Conservation (phyloP, 2,329 filamentous ascomycete genomes). For the Pseudocercospora cruenta region DNA sequence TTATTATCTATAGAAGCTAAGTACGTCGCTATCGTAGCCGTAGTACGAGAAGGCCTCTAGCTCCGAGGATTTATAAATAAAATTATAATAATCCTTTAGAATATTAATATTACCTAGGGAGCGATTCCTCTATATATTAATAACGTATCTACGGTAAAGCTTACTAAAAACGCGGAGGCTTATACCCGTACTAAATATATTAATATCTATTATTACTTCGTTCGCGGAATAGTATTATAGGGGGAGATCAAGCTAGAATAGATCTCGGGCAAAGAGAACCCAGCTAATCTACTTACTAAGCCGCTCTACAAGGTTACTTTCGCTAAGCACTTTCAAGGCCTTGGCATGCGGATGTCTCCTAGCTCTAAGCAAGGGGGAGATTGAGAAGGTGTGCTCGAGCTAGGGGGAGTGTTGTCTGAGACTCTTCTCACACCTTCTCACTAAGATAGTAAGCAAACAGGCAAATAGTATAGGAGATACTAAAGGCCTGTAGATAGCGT, state of each 20-base stretch:
- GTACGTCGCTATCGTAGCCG: background rate
- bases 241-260: slow-evolving; percentile 1
- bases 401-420: no score
- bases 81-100: background rate
- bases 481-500: no score
- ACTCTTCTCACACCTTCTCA: no score
- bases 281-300: slow-evolving; percentile 5
- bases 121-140: background rate
- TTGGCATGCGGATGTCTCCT: no score
- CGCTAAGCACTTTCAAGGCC: no score
- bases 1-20: background rate
- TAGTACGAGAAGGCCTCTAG: background rate
- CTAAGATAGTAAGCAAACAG: no score
- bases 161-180: background rate
- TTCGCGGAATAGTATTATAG: background rate
- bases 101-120: background rate
- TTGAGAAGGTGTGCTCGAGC: no score
- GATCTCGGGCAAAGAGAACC: slow-evolving; percentile 6
- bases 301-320: background rate
- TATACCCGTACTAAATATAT: background rate
- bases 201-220: slow-evolving; percentile 6
- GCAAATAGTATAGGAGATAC: no score
- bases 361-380: no score
- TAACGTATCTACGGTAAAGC: background rate
- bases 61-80: background rate